Base-by-base conservation (phyloP, 768 basidiomycete genomes). In the Cystofilobasidium ferigula region DNA sequence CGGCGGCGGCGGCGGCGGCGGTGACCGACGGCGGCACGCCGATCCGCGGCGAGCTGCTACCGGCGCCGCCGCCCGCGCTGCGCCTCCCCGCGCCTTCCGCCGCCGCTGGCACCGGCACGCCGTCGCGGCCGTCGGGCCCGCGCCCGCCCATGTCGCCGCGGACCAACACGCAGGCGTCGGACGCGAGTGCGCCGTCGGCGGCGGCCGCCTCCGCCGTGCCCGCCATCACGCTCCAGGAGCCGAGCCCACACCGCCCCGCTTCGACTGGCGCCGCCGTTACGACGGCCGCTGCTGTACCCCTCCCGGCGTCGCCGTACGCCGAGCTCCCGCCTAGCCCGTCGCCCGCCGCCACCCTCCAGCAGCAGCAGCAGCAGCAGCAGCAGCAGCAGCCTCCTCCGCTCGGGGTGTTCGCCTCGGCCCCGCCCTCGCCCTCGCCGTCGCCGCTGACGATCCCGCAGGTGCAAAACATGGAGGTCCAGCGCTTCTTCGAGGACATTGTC, bases 401-500 rank as follows among this genome's bases (percentile, higher is more conserved):
- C 43, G 71, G 72, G 12, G 24, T 30, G 48, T 35, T 22, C 14
- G 32, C 47, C 3, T n/a, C 53, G 20, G 16, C 40, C 10, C 67
- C 61, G n/a, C 56, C 36, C 14, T 24, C 70, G n/a, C 68, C 73
- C 28, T 70, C 69, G 42, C 68, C 72, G 22, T 69, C 70, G 38
- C 80, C 80, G 2, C 78, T 88, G 36, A 80, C 82, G 32, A 79
- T 84, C n/a, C 87, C 89, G 0, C 82, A 86, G 63, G 78, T 86
- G 34, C 81, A 86, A 70, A 86, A 91, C 71, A 83, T 83, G 61
- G 84, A 82, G 53, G 83, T 94, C 71, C 88, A 90, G 70, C 77
- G 83, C 54, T 93, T 93, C 78, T 88, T 92, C 76, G 81, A 86
- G 62, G 88, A 93, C 74, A 85, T 92, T 54, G 86, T 85, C 10